Conservation (phyloP, 768 basidiomycete species). For the Suillus luteus region DNA sequence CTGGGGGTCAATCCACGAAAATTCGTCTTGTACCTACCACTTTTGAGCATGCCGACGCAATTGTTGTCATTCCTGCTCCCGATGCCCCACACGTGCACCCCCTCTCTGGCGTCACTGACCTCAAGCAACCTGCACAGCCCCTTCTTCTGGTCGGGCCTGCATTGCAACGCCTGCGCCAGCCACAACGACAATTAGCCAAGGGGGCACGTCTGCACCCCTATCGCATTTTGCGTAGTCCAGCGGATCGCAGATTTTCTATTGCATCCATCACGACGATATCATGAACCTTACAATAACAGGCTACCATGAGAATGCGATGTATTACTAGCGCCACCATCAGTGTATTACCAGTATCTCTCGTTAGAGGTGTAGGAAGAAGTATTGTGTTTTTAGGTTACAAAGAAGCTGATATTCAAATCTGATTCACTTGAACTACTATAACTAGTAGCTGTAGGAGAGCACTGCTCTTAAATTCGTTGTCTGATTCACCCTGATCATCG, state of each 20-base stretch:
- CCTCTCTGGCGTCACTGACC: slow-evolving; percentile 12
- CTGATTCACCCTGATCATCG: slow-evolving; percentile 7
- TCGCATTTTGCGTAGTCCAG: slow-evolving; percentile 38
- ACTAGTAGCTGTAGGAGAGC: not conserved
- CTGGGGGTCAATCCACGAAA: slow-evolving; percentile 23
- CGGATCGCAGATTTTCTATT: slow-evolving; percentile 16
- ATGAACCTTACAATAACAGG: not conserved
- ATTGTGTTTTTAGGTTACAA: not conserved
- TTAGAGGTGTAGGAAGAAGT: slow-evolving; percentile 8
- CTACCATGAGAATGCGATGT: slow-evolving; percentile 16
- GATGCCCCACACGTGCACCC: slow-evolving; percentile 23
- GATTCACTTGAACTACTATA: not conserved
- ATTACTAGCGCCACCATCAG: slow-evolving; percentile 16
- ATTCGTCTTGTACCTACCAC: slow-evolving; percentile 50
- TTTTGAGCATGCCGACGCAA: slow-evolving; percentile 55
- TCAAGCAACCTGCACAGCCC: slow-evolving; percentile 22
- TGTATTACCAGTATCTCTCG: slow-evolving; percentile 19
- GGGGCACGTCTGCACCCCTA: slow-evolving; percentile 61
- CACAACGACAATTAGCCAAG: slow-evolving; percentile 41
- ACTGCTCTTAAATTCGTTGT: not conserved
- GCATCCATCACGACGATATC: slow-evolving; percentile 2
- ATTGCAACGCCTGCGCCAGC: slow-evolving; percentile 47
- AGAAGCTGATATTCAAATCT: not conserved
- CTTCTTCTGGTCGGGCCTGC: slow-evolving; percentile 54
- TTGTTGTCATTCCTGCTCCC: slow-evolving; percentile 46